Base-by-base conservation (phyloP, 352 stramenopile genomes). In the Phytophthora syringae region DNA sequence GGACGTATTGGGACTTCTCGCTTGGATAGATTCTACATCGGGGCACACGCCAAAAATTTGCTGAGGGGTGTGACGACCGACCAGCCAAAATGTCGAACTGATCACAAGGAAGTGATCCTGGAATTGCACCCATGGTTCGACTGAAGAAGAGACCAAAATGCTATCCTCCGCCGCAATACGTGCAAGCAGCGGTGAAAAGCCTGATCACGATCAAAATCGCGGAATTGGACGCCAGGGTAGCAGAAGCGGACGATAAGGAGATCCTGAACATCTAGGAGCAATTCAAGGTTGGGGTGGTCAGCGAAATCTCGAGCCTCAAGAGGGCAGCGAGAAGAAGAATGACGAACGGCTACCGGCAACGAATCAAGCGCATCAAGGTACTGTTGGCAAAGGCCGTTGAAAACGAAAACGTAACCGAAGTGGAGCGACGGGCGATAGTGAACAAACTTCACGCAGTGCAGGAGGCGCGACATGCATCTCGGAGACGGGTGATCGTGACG, bases 121-220 rank as follows among this genome's bases (percentile, higher is more conserved):
- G 20, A 44, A 18, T 16, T 45, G 13, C 30, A 51, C 32, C 20
- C 24, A 18, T 7, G 9, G 24, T 42, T 44, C n/a, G 30, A 25
- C 2, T 56, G 16, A 16, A 30, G 7, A 56, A 43, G 20, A 15
- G 20, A 28, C 32, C 18, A 3, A 47, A 45, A 7, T 2, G 45
- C 1, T 56, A 56, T 20, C 49, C 49, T 20, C 49, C 49, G 21
- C 49, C 49, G 15, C 49, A 32, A 32, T 32, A 10, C 27, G 27
- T 32, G 27, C 27, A 32, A 32, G 27, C 27, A 32, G 27, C 27
- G 9, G 9, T 9, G 5, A 45, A 5, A 28, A 40, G 34, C 15
- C 11, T 18, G 15, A 18, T 40, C 16, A 6, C 2, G 0, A 16
- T 7, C 9, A 18, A 2, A 16, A n/a, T 40, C 16, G 12, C 1